Evolutionary conservation across 1,284 basidiomycete genomes (phyloP), one percentile per base, ranked within the genome.

Genomic region (Cryptococcus amylolentus): DNA sequence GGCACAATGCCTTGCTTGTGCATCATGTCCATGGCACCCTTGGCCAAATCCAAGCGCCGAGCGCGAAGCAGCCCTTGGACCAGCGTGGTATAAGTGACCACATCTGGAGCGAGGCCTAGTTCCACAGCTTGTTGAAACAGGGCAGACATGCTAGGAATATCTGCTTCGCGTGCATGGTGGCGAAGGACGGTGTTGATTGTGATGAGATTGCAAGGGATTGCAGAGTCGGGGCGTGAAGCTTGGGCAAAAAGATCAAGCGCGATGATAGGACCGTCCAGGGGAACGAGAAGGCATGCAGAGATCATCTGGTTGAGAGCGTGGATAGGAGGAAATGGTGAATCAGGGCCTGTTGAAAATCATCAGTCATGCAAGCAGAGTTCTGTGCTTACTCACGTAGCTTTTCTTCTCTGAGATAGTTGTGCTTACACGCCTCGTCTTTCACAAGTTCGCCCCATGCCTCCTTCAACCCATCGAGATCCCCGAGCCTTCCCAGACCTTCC

Each of bases 21-120:
- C 89, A 93, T 92, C 54, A 87, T 78, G 47, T 79, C 77, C 41
- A 89, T 73, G 20, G 89, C 81, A 40, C 83, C 77, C 38, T 82
- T 79, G 3, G 84, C 81, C 3, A 88, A 85, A 63, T 91, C 85
- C 31, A 82, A 74, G 51, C 84, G 81, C n/a, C 84, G 83, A 7
- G 83, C 82, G 61, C 84, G 84, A 37, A 88, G 81, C 55, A 92
- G 71, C 1, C 87, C 86, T 26, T 86, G 83, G 12, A 92, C 83
- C 28, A 93, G 81, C 4, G 85, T 88, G 3, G 89, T 88, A 72
- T 86, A 93, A 0, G 87, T 91, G 73, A 86, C 84, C 5, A 86
- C 83, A 67, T 93, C 89, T 8, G 88, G 88, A 10, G 73, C 65
- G 37, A 91, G 67, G 0, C 80, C 80, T 2, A 64, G 61, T 23